These are phyloP conservation scores for Trichosanthes cucumerina DNA, from an alignment of 306 rosid genomes.

Conservation along the genomic window DNA sequence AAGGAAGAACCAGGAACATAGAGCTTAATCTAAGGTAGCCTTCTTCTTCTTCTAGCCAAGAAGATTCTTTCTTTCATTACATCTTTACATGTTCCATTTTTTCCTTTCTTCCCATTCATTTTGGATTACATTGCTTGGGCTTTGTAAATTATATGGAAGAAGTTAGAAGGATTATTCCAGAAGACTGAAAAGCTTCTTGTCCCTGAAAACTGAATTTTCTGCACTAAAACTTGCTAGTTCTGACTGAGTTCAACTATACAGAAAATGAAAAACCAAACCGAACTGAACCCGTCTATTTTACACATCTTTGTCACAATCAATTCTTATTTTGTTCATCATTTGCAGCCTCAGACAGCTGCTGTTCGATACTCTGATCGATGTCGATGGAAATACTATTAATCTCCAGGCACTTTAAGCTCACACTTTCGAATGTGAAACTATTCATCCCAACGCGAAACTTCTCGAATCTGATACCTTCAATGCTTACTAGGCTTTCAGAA, in stretches of 20 bases:
- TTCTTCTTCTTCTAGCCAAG: neutral
- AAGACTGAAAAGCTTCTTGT: neutral
- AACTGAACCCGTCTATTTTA: neutral
- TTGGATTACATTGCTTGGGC: neutral
- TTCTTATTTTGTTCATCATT: neutral
- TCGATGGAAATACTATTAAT: constrained; percentile 38
- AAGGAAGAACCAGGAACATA: constrained; percentile 22
- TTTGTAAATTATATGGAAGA: neutral
- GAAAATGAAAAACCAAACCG: neutral
- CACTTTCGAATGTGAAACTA: constrained; percentile 42
- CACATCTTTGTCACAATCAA: neutral
- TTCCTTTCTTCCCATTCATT: neutral
- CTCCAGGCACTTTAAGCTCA: constrained; percentile 51
- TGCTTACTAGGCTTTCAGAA: constrained; percentile 58
- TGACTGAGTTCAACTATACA: neutral
- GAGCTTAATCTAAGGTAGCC: neutral
- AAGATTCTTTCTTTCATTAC: neutral
- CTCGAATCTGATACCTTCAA: constrained; percentile 45
- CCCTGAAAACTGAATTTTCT: neutral
- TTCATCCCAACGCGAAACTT: constrained; percentile 60
- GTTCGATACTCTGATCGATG: constrained; percentile 10
- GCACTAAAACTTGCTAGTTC: neutral
- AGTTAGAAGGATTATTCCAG: neutral
- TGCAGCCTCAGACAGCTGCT: neutral
- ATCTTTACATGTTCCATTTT: neutral